A percentile compares a stretch with the other conserved stretches of the same genome.
These are phyloP conservation scores for Lachnellula hyalina DNA, from an alignment of 2,329 filamentous ascomycete species.

Conservation along the genomic window DNA sequence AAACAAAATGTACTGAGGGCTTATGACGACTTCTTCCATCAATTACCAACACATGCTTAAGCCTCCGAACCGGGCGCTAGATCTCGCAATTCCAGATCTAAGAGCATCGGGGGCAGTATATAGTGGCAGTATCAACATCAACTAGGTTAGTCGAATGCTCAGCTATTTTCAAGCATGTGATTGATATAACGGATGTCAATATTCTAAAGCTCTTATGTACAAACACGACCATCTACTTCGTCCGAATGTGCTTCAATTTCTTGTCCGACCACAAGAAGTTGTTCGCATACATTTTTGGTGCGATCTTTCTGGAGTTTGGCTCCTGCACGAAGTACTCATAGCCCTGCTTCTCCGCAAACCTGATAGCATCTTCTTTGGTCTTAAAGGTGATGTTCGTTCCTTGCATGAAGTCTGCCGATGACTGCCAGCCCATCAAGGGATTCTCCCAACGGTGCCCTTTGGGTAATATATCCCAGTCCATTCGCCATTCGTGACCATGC, in stretches of 20 bases:
- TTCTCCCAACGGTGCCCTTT: conserved; percentile 99
- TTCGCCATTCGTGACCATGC: conserved; percentile 81
- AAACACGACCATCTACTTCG: conserved; percentile 55
- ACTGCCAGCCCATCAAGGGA: conserved; percentile 97
- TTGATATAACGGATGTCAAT: background rate
- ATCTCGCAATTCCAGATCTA: too few species aligned
- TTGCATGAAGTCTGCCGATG: conserved; percentile 90
- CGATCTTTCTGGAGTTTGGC: conserved; percentile 79
- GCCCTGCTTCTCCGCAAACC: conserved; percentile 96
- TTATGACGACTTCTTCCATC: too few species aligned
- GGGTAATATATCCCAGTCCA: conserved; percentile 94
- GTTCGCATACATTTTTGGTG: conserved; percentile 92
- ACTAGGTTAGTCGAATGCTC: background rate
- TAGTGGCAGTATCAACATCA: background rate
- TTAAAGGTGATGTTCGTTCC: conserved; percentile 88
- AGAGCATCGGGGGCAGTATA: background rate
- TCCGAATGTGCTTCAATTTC: conserved; percentile 82
- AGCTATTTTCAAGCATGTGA: background rate
- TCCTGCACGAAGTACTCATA: conserved; percentile 99
- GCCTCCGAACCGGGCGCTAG: too few species aligned
- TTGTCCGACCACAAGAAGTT: conserved; percentile 84
- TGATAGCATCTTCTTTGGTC: conserved; percentile 88
- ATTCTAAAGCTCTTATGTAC: conserved; percentile 18
- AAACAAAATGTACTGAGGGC: too few species aligned
- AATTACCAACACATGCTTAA: too few species aligned